Percentiles rank a stretch among this genome's conserved stretches.
Evolutionary conservation across 2,329 filamentous ascomycete species (phyloP).

Genomic region (Pyricularia sp.): DNA sequence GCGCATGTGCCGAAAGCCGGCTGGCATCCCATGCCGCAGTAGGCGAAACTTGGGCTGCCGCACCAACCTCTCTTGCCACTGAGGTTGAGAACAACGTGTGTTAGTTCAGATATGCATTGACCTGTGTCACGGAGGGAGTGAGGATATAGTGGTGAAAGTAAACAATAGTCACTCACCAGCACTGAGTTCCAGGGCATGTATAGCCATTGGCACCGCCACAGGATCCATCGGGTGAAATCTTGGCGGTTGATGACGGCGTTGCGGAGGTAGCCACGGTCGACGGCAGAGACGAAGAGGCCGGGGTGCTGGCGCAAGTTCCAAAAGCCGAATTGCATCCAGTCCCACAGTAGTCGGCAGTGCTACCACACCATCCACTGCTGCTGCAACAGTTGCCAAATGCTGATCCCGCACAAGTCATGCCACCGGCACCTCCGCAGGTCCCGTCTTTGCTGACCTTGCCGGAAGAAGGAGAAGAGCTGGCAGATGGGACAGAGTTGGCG

Average conservation of each 20-base stretch:
- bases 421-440: conserved; percentile 4
- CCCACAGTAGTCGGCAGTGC: neutral
- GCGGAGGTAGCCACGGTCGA: neutral
- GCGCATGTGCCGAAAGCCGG: conserved; percentile 6
- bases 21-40: conserved; percentile 9
- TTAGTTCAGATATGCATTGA: neutral
- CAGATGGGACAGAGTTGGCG: neutral
- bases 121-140: neutral
- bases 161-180: neutral
- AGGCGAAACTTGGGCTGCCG: conserved; percentile 6
- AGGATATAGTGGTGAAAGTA: neutral
- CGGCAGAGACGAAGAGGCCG: neutral
- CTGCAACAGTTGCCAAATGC: neutral
- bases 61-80: conserved; percentile 7
- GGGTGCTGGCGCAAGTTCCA: neutral
- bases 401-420: neutral
- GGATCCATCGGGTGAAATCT: neutral
- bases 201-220: neutral
- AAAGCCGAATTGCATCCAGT: neutral
- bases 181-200: neutral
- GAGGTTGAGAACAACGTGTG: neutral
- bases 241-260: neutral
- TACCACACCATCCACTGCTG: neutral
- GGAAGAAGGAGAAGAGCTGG: neutral
- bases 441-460: conserved; percentile 2